Evolutionary conservation across 352 stramenopile species (phyloP).

Genomic region (Phytophthora pisi): DNA sequence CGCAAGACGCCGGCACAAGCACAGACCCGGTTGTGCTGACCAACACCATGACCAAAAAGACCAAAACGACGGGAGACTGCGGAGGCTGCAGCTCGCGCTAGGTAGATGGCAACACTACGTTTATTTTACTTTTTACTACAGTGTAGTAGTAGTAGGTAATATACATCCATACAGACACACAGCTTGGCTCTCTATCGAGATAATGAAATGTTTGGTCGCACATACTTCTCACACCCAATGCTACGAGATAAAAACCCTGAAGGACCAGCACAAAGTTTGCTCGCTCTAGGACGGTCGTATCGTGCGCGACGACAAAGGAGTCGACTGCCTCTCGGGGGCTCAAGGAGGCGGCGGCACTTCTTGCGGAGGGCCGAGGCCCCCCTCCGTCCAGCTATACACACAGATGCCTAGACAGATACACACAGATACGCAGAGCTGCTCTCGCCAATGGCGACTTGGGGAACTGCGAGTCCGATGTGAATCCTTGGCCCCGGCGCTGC

Average conservation of each 20-base stretch:
- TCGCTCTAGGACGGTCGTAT: slow-evolving; percentile 79
- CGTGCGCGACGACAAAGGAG: slow-evolving; percentile 43
- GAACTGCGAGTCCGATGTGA: slow-evolving; percentile 12
- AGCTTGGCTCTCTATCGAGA: background rate
- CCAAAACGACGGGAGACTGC: slow-evolving; percentile 20
- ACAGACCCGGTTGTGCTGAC: slow-evolving; percentile 24
- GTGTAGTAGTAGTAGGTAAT: background rate
- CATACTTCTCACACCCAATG: slow-evolving; percentile 91
- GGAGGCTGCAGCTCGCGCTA: slow-evolving; percentile 26
- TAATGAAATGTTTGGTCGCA: slow-evolving; percentile 62
- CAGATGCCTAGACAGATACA: slow-evolving; percentile 14
- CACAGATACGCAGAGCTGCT: slow-evolving; percentile 11
- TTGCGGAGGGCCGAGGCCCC: slow-evolving; percentile 17
- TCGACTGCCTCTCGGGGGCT: slow-evolving; percentile 31
- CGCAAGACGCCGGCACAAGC: background rate
- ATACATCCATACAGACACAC: background rate
- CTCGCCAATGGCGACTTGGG: slow-evolving; percentile 5
- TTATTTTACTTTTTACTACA: background rate
- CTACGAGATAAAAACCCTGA: slow-evolving; percentile 90
- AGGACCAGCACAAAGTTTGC: slow-evolving; percentile 52
- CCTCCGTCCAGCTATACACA: slow-evolving; percentile 35
- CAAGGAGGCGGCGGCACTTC: slow-evolving; percentile 49
- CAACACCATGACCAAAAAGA: background rate
- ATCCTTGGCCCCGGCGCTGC: slow-evolving; percentile 21
- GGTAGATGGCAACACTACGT: background rate